Conservation (phyloP, 495 filamentous ascomycete species). For the Hypoxylon trugodes region DNA sequence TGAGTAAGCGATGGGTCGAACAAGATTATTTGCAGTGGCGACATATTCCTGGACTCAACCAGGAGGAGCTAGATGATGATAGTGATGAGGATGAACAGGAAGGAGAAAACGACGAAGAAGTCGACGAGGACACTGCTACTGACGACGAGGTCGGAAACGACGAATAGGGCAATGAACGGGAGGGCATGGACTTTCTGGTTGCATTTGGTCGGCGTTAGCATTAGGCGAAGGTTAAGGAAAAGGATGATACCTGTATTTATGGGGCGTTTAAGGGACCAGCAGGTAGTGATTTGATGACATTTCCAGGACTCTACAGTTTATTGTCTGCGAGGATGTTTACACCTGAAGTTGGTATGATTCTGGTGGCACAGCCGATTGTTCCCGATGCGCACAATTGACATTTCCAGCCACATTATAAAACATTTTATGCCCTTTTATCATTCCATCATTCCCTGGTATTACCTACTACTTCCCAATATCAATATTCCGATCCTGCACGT, state of each 20-base stretch:
- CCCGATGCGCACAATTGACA: neutral
- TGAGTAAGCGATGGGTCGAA: conserved; percentile 85
- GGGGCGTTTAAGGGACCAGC: neutral
- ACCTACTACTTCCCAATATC: neutral
- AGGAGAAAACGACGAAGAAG: conserved; percentile 62
- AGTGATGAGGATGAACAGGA: conserved; percentile 55
- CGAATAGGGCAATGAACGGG: conserved; percentile 24
- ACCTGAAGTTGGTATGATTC: neutral
- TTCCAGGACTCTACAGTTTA: neutral
- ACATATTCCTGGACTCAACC: conserved; percentile 73
- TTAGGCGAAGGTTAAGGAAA: conserved; percentile 14
- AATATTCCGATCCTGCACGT: neutral
- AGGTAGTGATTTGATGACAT: conserved; percentile 14
- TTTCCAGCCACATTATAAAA: neutral
- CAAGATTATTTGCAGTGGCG: conserved; percentile 87
- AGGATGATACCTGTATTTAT: conserved; percentile 34
- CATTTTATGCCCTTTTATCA: neutral
- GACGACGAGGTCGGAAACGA: conserved; percentile 55
- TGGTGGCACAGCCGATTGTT: neutral
- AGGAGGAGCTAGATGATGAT: conserved; percentile 56
- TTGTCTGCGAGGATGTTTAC: neutral
- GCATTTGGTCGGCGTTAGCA: conserved; percentile 37
- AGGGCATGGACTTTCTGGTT: neutral
- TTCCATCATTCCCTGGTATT: neutral
- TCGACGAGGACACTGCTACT: conserved; percentile 58